Percentiles rank a stretch among this genome's conserved stretches.
Evolutionary conservation across 2,329 filamentous ascomycete species (phyloP).

Genomic region (Claviceps paspali): DNA sequence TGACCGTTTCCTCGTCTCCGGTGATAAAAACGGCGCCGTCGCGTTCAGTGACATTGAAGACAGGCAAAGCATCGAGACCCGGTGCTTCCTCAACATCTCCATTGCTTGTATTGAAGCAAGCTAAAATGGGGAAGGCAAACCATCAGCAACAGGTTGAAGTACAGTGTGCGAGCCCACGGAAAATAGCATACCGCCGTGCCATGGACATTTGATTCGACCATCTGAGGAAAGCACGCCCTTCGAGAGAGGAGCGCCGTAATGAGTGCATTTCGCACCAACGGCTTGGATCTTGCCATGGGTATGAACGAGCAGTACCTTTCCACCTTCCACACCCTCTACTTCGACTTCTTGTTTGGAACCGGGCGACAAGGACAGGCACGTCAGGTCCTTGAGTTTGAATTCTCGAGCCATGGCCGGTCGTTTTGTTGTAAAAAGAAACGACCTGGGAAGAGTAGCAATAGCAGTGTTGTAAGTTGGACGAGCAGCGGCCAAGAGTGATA

Average conservation of each 20-base stretch:
- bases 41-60: conserved; percentile 68
- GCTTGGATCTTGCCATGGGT: conserved; percentile 63
- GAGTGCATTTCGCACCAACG: conserved; percentile 68
- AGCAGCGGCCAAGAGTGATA: not conserved
- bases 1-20: conserved; percentile 65
- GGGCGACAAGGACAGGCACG: conserved; percentile 57
- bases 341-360: conserved; percentile 81
- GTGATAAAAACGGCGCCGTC: conserved; percentile 74
- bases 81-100: conserved; percentile 94
- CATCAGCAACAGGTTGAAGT: conserved; percentile 1
- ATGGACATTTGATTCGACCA: conserved; percentile 80
- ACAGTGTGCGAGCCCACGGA: not conserved
- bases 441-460: not conserved
- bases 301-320: conserved; percentile 77
- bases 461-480: not conserved
- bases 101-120: conserved; percentile 79
- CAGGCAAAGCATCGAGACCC: conserved; percentile 69
- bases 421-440: conserved; percentile 12
- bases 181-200: conserved; percentile 68
- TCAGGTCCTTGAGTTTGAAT: conserved; percentile 62
- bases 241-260: conserved; percentile 81
- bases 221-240: conserved; percentile 72
- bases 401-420: conserved; percentile 34
- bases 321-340: conserved; percentile 74
- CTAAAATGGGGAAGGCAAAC: conserved; percentile 25